Percentiles rank a stretch among this genome's conserved stretches.
Conservation (phyloP, 2,329 filamentous ascomycete species). For the Colletotrichum karsti region DNA sequence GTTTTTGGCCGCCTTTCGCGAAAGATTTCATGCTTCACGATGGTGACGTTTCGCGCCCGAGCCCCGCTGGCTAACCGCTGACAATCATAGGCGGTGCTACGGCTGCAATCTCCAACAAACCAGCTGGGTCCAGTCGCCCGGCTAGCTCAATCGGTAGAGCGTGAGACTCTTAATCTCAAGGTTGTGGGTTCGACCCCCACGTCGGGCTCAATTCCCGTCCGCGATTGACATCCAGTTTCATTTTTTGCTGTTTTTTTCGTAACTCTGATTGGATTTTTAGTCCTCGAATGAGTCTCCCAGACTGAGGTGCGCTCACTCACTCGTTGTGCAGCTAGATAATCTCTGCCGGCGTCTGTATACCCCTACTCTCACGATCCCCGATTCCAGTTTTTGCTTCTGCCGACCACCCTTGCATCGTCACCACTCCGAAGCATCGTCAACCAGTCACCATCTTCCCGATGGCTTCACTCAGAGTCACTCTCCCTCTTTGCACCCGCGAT, state of each 20-base stretch:
- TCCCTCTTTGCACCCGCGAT: not conserved
- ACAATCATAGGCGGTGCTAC: not conserved
- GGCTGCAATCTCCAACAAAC: fast-evolving
- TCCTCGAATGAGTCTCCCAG: not conserved
- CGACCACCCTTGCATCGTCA: too few relatives aligned
- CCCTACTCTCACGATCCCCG: too few relatives aligned
- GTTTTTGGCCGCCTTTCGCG: too few relatives aligned
- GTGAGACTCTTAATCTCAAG: conserved; percentile 69
- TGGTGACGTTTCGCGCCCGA: too few relatives aligned
- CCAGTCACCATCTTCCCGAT: not conserved
- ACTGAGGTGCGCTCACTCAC: not conserved
- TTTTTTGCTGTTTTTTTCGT: not conserved
- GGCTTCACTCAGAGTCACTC: not conserved
- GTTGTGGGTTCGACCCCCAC: conserved; percentile 35
- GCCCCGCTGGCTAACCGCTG: too few relatives aligned
- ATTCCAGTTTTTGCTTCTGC: too few relatives aligned
- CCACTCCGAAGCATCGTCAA: too few relatives aligned
- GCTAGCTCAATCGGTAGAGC: conserved; percentile 79
- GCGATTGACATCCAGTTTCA: not conserved
- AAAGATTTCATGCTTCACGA: too few relatives aligned
- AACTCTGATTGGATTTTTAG: not conserved
- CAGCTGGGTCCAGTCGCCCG: not conserved
- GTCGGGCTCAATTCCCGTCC: conserved; percentile 32
- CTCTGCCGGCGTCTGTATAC: too few relatives aligned
- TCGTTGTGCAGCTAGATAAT: too few relatives aligned